Evolutionary conservation across 805 yeast genomes (phyloP).

Genomic region (Limtongia smithiae): DNA sequence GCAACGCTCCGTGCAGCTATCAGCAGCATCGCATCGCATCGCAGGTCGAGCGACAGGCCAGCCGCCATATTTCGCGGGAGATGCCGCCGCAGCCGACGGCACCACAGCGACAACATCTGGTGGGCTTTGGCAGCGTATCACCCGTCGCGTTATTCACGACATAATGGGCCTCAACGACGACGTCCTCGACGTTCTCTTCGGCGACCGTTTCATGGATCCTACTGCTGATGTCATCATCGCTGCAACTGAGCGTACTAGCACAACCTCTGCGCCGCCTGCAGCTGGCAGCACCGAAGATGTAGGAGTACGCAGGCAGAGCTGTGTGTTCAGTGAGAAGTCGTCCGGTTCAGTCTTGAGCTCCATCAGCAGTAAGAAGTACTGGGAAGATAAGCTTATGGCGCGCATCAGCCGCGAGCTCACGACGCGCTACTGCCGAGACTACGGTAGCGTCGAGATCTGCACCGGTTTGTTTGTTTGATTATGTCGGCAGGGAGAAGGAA

Average conservation of each 20-base stretch:
- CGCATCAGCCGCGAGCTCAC: slow-evolving; percentile 22
- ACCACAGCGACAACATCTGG: neutral
- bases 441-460: slow-evolving; percentile 24
- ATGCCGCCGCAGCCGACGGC: neutral
- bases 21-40: no score
- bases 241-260: no score
- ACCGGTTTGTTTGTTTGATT: slow-evolving; percentile 17
- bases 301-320: neutral
- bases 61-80: no score
- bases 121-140: slow-evolving; percentile 24
- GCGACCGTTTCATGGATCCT: slow-evolving; percentile 31
- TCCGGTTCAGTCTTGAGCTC: slow-evolving; percentile 19
- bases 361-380: slow-evolving; percentile 9
- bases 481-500: no score
- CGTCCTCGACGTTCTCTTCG: slow-evolving; percentile 38
- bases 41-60: no score
- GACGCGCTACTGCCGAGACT: slow-evolving; percentile 16
- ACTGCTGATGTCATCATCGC: neutral
- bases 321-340: slow-evolving; percentile 5
- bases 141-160: slow-evolving; percentile 32
- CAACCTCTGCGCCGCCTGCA: neutral
- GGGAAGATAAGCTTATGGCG: slow-evolving; percentile 25
- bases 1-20: neutral
- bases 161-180: slow-evolving; percentile 38
- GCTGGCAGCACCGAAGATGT: neutral